A percentile compares a stretch with the other conserved stretches of the same genome.
phyloP scores from a whole-genome alignment of 441 rosid species.

The Flueggea neowawraea region DNA sequence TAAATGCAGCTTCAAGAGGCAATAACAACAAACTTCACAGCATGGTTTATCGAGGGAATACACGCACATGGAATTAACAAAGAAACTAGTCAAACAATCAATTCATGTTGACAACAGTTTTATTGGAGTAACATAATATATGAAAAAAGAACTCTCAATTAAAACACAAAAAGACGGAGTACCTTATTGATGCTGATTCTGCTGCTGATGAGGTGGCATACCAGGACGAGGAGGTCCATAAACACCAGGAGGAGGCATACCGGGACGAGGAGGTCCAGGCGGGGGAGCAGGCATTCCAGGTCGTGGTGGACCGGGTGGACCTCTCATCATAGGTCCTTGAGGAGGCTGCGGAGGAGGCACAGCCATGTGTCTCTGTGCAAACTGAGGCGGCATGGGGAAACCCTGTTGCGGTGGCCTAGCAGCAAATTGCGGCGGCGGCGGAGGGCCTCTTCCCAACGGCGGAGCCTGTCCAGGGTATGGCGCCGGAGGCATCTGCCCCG shows the following conservation, averaged over 20 bases:
- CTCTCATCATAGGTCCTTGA: slow-evolving; percentile 70
- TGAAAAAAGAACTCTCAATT: too few species aligned
- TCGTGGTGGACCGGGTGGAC: slow-evolving; percentile 70
- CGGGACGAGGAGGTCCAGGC: slow-evolving; percentile 86
- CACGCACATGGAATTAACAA: too few species aligned
- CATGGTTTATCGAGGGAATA: too few species aligned
- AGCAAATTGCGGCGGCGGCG: slow-evolving; percentile 68
- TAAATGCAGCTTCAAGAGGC: too few species aligned
- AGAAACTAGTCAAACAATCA: too few species aligned
- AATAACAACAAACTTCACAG: too few species aligned
- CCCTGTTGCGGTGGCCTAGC: slow-evolving; percentile 73
- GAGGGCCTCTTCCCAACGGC: slow-evolving; percentile 60
- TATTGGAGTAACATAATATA: too few species aligned
- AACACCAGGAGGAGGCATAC: slow-evolving; percentile 79
- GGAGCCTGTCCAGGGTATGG: slow-evolving; percentile 57
- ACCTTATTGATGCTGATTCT: slow-evolving; percentile 46
- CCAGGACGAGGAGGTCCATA: slow-evolving; percentile 81
- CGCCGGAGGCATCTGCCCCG: slow-evolving; percentile 63
- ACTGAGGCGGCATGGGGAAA: slow-evolving; percentile 53
- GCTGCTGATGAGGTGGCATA: slow-evolving; percentile 51
- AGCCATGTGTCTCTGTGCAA: slow-evolving; percentile 82
- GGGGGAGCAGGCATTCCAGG: slow-evolving; percentile 61
- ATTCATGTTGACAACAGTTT: too few species aligned
- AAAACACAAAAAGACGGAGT: too few species aligned
- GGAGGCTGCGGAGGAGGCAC: slow-evolving; percentile 53